Evolutionary conservation across 1,284 basidiomycete genomes (phyloP).

Genomic region (Malassezia nana): DNA sequence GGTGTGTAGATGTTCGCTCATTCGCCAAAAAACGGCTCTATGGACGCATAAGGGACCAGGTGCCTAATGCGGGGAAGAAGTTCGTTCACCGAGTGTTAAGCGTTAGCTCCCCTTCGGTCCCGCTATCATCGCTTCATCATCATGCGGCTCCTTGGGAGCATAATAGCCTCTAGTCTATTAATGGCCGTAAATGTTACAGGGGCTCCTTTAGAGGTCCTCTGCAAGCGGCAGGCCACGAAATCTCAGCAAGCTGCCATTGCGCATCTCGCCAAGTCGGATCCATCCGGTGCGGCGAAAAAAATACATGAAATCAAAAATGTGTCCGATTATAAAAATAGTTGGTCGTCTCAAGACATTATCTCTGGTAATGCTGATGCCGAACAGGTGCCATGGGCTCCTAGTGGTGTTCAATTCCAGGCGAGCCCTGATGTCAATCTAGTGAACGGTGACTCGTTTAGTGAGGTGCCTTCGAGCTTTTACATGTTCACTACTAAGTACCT

Average conservation of each 20-base stretch:
- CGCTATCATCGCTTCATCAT: no score
- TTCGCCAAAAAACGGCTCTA: neutral
- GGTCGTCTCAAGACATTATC: constrained; percentile 19
- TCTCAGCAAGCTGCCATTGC: neutral
- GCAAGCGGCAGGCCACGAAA: neutral
- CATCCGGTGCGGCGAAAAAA: constrained; percentile 27
- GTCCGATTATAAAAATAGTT: constrained; percentile 9
- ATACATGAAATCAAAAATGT: constrained; percentile 24
- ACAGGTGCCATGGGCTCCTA: constrained; percentile 31
- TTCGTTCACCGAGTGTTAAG: no score
- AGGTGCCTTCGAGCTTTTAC: constrained; percentile 22
- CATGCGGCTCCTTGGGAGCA: neutral
- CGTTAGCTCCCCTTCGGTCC: no score
- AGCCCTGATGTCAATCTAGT: constrained; percentile 23
- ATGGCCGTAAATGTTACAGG: neutral
- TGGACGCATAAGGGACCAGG: neutral
- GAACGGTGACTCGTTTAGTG: constrained; percentile 50
- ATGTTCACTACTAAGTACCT: constrained; percentile 33
- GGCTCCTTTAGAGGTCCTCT: neutral
- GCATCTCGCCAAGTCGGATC: constrained; percentile 15
- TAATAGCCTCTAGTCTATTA: neutral
- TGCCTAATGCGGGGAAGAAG: neutral
- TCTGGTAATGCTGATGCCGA: constrained; percentile 7
- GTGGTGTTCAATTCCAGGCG: constrained; percentile 18
- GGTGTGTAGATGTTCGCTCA: neutral